Conservation (phyloP, 495 filamentous ascomycete species). For the Talaromyces ruber region DNA sequence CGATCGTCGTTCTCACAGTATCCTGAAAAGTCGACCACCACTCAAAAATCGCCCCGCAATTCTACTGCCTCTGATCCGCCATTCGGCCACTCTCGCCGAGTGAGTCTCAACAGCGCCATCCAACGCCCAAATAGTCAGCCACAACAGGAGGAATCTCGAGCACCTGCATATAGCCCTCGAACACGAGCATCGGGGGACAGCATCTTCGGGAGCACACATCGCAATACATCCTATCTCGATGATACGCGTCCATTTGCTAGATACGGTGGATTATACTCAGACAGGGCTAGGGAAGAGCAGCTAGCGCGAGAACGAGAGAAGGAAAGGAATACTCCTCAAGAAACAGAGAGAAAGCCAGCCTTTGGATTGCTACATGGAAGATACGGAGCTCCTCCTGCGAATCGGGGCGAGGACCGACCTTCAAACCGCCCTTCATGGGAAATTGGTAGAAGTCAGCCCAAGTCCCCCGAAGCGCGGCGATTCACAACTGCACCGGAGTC, state of each 20-base stretch:
- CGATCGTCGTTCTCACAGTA: constrained; percentile 23
- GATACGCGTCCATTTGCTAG: constrained; percentile 21
- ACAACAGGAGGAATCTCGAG: constrained; percentile 29
- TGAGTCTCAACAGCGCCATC: constrained; percentile 32
- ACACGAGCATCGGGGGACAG: constrained; percentile 23
- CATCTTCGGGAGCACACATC: constrained; percentile 14
- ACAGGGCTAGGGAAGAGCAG: constrained; percentile 38
- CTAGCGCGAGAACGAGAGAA: constrained; percentile 29
- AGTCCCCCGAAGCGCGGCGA: constrained; percentile 33
- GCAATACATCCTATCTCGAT: constrained; percentile 20
- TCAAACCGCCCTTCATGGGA: constrained; percentile 27
- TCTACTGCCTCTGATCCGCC: constrained; percentile 27
- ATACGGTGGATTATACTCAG: constrained; percentile 27
- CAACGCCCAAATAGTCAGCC: constrained; percentile 37
- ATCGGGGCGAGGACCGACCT: constrained; percentile 26
- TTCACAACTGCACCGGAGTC: constrained; percentile 20
- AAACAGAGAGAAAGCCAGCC: constrained; percentile 24
- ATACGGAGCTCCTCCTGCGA: constrained; percentile 25
- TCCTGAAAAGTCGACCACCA: constrained; percentile 27
- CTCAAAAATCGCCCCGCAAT: constrained; percentile 28
- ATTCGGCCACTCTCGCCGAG: constrained; percentile 26
- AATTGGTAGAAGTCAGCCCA: constrained; percentile 28
- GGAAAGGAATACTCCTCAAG: constrained; percentile 14
- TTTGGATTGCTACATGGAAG: constrained; percentile 10
- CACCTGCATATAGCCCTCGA: constrained; percentile 31